Base-by-base conservation (phyloP, 305 asterid genomes). In the Solanum hybrid region DNA sequence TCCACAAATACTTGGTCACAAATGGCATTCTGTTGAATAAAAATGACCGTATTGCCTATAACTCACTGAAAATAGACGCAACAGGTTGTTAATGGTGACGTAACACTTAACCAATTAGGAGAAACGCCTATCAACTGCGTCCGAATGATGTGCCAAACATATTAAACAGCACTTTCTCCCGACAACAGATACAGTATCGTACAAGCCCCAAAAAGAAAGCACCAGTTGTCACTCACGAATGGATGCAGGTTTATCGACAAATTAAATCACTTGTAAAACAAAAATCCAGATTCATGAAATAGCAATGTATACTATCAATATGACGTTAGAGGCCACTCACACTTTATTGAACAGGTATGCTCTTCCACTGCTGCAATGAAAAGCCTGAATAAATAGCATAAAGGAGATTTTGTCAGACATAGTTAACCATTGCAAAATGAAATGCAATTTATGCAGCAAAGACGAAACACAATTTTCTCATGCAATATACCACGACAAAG, bases 341-440 rank as follows among this genome's bases (percentile, higher is more conserved):
- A 91, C 96, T 11, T 91, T 93, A 87, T 91, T 95, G 92, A 96
- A 94, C 88, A 96, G 95, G 92, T 94, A 96, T 2, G 99, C 99
- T 92, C 95, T 96, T 90, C 99, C 98, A 88, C 96, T 91, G 88
- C 94, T 96, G 91, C 96, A 89, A 88, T 93, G 97, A 87, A 96
- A 94, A 79, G 91, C 90, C 99, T 96, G 95, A 78, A 79, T 90
- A 90, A 76, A 89, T 79, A 27, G 87, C 80, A 89, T 71, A 69
- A 13, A 66, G 16, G 29, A 82, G 38, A 46, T 56, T 56, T 56
- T 16, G 14, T 82, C 40, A 82, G 40, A 46, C 73, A 46, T 82
- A 20, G 32, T 8, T 81, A 90, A 66, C 85, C 90, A 88, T 31
- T 93, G 38, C 89, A 79, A 60, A 72, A 31, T 81, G 1, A 24